phyloP scores from a whole-genome alignment of 23 red algal genomes.

The Chondrus crispus region DNA sequence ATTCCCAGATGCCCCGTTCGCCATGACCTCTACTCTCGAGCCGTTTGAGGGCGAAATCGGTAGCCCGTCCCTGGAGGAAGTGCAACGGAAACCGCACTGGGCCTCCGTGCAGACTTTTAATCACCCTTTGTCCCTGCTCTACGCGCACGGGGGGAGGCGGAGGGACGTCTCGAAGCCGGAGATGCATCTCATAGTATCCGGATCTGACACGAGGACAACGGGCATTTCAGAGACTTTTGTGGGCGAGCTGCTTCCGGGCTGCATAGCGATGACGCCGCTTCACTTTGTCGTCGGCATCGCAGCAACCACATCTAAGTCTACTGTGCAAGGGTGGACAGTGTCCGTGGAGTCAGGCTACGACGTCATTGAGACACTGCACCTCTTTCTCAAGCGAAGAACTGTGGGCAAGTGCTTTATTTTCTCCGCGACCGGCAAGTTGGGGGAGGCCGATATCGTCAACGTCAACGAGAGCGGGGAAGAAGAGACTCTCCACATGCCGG shows the following conservation, averaged over 20 bases:
- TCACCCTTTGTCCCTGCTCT: slow-evolving; percentile 1
- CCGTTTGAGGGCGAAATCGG: no score
- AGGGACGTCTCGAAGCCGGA: not conserved
- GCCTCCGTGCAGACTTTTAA: not conserved
- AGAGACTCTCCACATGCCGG: not conserved
- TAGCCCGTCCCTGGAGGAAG: no score
- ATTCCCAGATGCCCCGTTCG: no score
- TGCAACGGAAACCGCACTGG: slow-evolving; percentile 5
- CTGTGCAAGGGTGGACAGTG: slow-evolving; percentile 15
- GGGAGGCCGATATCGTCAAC: not conserved
- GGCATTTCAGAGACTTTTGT: slow-evolving; percentile 26
- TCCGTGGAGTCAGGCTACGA: slow-evolving; percentile 12
- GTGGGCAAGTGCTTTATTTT: slow-evolving; percentile 18
- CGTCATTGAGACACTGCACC: not conserved
- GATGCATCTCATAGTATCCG: slow-evolving; percentile 1
- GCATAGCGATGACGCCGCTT: not conserved
- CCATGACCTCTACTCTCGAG: no score
- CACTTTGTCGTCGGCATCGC: slow-evolving; percentile 27
- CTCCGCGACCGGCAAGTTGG: not conserved
- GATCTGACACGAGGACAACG: not conserved
- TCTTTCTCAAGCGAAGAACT: not conserved
- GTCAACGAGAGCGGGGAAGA: not conserved
- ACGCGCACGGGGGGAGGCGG: not conserved
- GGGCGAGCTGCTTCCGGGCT: slow-evolving; percentile 9
- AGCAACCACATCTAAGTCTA: slow-evolving; percentile 2